Base-by-base conservation (phyloP, 371 early-diverging fungal genomes). In the Capillidium heterosporum region DNA sequence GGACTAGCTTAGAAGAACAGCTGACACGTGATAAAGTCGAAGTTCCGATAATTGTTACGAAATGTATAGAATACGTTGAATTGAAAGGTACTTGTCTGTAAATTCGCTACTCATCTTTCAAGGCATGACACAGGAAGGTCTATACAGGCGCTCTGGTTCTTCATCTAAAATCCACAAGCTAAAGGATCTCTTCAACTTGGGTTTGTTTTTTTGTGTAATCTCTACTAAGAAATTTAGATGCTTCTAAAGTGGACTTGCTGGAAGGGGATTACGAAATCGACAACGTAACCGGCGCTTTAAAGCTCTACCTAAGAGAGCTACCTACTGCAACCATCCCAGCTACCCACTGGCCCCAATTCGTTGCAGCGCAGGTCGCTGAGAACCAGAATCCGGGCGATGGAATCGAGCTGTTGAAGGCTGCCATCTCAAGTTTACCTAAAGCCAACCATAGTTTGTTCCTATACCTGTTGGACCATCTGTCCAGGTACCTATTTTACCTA, bases 241-340 rank as follows among this genome's bases (percentile, higher is more conserved):
- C 76, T 28, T 65, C 69, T 23, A 67, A 74, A 1, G 83, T 84
- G 0, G 76, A 87, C 56, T 58, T 90, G 27, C 72, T 73, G 53
- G 78, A 81, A 13, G 67, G 69, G 54, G 65, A 70, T 21, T 70
- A 74, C 2, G 89, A 90, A 59, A 77, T 92, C 56, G 83, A 85
- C 64, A 81, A 76, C 52, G 71, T 90, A 10, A 70, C 90, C 29
- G 78, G 88, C 49, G 80, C 85, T n/a, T 70, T 95, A 31, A 93
- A 95, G 60, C 70, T 87, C 28, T 95, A 82, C 73, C 83, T 95
- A 65, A 77, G 94, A 23, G 91, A 91, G 62, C 67, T 95, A 19
- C 91, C 93, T 11, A 87, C 88, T 46, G 81, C 89, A 1, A 67
- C 92, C 1, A 68, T 95, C 50, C 83, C 92, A 15, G 63, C 69